These are phyloP conservation scores for Paxillus ammoniavirescens DNA, from an alignment of 768 basidiomycete species.

Conservation along the genomic window DNA sequence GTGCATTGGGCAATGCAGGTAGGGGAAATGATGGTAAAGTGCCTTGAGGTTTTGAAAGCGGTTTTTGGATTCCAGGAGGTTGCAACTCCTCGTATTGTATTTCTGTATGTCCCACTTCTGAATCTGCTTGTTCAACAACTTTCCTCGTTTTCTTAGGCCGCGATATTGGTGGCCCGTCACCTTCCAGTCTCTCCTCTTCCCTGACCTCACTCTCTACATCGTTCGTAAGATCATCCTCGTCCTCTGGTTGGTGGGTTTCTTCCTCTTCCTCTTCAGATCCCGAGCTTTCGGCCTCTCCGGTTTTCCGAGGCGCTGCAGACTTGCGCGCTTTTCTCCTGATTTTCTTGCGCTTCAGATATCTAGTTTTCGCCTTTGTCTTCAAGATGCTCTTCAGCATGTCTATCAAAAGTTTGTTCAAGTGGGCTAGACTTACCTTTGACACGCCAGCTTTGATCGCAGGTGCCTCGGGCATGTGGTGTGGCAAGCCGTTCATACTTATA, in stretches of 20 bases:
- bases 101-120: conserved; percentile 4
- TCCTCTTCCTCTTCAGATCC: conserved; percentile 26
- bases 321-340: conserved; percentile 57
- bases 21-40: conserved; percentile 68
- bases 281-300: conserved; percentile 18
- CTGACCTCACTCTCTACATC: conserved; percentile 12
- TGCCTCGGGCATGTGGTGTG: background rate
- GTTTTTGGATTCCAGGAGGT: background rate
- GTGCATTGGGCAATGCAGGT: conserved; percentile 63
- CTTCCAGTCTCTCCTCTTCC: conserved; percentile 6
- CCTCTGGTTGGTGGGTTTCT: conserved; percentile 17
- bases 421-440: conserved; percentile 20
- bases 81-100: background rate
- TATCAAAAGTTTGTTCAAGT: background rate
- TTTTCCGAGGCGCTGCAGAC: conserved; percentile 24
- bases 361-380: conserved; percentile 71
- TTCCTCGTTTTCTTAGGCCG: conserved; percentile 48
- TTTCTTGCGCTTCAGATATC: conserved; percentile 74
- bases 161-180: conserved; percentile 8
- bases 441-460: conserved; percentile 1
- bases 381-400: conserved; percentile 27
- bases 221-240: conserved; percentile 17
- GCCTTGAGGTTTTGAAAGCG: conserved; percentile 21
- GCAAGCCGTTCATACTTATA: no score
- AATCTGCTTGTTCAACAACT: conserved; percentile 25